Evolutionary conservation across 2,329 filamentous ascomycete genomes (phyloP).

Genomic region (Aureobasidium subglaciale): DNA sequence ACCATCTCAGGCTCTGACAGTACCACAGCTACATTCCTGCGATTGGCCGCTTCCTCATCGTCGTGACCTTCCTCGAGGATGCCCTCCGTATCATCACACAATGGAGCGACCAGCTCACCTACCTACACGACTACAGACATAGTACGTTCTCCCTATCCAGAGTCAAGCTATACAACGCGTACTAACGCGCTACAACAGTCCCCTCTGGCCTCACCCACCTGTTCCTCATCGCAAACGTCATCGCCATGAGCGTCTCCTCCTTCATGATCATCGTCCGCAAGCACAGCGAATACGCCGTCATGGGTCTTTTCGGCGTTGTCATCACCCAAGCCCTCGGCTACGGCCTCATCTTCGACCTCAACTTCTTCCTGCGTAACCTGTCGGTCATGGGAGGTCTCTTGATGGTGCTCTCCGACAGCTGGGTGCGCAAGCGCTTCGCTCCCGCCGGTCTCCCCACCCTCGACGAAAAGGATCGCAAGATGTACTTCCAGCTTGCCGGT

Average conservation of each 20-base stretch:
- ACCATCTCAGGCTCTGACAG: background rate
- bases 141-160: slow-evolving; percentile 54
- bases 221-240: slow-evolving; percentile 84
- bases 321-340: slow-evolving; percentile 92
- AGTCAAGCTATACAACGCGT: background rate
- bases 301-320: slow-evolving; percentile 82
- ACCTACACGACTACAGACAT: slow-evolving; percentile 84
- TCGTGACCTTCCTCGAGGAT: slow-evolving; percentile 97
- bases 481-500: slow-evolving; percentile 99
- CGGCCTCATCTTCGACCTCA: slow-evolving; percentile 95
- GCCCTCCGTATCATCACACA: slow-evolving; percentile 93
- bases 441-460: slow-evolving; percentile 89
- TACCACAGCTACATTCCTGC: slow-evolving; percentile 73
- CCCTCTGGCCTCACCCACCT: slow-evolving; percentile 81
- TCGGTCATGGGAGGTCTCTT: slow-evolving; percentile 94
- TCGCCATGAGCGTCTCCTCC: slow-evolving; percentile 80
- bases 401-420: slow-evolving; percentile 97
- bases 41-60: slow-evolving; percentile 94
- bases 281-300: slow-evolving; percentile 87
- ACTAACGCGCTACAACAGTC: slow-evolving; percentile 48
- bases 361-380: slow-evolving; percentile 99
- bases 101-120: slow-evolving; percentile 91
- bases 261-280: slow-evolving; percentile 83
- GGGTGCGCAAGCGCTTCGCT: slow-evolving; percentile 95
- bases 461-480: slow-evolving; percentile 99